Conservation (phyloP, 768 basidiomycete species). For the Lactarius psammicola region DNA sequence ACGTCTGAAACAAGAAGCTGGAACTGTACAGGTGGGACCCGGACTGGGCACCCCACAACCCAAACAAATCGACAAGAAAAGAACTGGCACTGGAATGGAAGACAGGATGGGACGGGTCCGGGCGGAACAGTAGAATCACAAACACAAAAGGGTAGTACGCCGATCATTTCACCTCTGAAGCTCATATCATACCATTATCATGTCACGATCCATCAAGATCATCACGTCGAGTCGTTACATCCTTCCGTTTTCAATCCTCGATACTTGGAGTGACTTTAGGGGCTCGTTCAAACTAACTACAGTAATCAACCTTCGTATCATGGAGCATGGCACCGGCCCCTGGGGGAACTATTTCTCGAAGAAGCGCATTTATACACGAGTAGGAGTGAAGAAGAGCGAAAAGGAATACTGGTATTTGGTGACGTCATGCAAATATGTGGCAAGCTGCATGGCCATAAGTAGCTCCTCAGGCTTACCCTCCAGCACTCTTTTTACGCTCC, state of each 20-base stretch:
- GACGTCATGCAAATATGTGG: conserved; percentile 3
- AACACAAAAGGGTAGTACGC: neutral
- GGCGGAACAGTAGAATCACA: neutral
- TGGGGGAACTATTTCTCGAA: neutral
- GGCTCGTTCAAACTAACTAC: neutral
- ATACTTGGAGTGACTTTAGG: neutral
- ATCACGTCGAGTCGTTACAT: neutral
- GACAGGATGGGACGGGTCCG: neutral
- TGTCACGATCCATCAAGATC: neutral
- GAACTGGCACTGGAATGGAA: neutral
- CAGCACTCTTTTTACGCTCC: neutral
- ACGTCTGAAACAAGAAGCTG: neutral
- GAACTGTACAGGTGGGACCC: neutral
- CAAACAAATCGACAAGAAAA: neutral
- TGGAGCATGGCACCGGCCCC: neutral
- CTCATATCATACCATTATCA: neutral
- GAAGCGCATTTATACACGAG: neutral
- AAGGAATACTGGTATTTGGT: neutral
- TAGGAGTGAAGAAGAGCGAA: neutral
- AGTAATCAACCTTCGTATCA: no score
- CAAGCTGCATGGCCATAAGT: neutral
- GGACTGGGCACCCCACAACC: neutral
- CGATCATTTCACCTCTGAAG: neutral
- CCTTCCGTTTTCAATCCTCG: neutral
- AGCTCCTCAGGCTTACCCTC: neutral